These are phyloP conservation scores for Ustanciosporium gigantosporum DNA, from an alignment of 1,284 basidiomycete species.

Conservation along the genomic window DNA sequence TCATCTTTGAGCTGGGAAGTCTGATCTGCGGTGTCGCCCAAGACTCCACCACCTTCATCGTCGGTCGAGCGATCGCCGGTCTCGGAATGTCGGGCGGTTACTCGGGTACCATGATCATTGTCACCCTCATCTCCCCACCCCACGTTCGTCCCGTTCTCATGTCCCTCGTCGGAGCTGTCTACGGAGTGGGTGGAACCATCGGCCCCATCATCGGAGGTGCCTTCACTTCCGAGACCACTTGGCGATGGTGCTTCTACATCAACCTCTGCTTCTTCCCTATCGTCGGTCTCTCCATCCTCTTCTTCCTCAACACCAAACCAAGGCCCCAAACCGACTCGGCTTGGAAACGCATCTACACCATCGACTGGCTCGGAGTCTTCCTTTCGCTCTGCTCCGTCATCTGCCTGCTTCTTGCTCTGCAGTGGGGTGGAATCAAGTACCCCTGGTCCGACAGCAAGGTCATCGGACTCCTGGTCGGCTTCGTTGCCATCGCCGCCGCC, in stretches of 20 bases:
- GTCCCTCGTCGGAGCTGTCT: constrained; percentile 24
- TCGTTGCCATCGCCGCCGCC: constrained; percentile 27
- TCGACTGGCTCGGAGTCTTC: constrained; percentile 55
- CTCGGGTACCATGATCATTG: constrained; percentile 40
- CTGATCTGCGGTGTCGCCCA: constrained; percentile 48
- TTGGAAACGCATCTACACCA: constrained; percentile 18
- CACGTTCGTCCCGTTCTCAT: constrained; percentile 28
- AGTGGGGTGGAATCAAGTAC: constrained; percentile 49
- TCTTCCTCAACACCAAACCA: constrained; percentile 25
- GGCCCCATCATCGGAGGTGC: constrained; percentile 41
- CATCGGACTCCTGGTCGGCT: constrained; percentile 55
- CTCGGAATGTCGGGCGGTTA: constrained; percentile 48
- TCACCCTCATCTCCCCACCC: constrained; percentile 27
- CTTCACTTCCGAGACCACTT: constrained; percentile 40
- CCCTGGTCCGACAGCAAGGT: constrained; percentile 42
- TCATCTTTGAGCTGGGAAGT: constrained; percentile 46
- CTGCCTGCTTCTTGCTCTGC: constrained; percentile 55
- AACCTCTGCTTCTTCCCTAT: constrained; percentile 34
- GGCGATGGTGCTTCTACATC: constrained; percentile 55
- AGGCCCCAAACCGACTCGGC: constrained; percentile 2
- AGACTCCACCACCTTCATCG: constrained; percentile 44
- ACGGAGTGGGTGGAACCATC: constrained; percentile 37
- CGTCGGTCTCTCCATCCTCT: constrained; percentile 33
- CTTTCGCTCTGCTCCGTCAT: constrained; percentile 53
- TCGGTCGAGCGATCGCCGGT: constrained; percentile 47